Percentiles rank a stretch among this genome's conserved stretches.
phyloP scores from a whole-genome alignment of 225 moss, liverwort and hornwort genomes.

The Antitrichia curtipendula region DNA sequence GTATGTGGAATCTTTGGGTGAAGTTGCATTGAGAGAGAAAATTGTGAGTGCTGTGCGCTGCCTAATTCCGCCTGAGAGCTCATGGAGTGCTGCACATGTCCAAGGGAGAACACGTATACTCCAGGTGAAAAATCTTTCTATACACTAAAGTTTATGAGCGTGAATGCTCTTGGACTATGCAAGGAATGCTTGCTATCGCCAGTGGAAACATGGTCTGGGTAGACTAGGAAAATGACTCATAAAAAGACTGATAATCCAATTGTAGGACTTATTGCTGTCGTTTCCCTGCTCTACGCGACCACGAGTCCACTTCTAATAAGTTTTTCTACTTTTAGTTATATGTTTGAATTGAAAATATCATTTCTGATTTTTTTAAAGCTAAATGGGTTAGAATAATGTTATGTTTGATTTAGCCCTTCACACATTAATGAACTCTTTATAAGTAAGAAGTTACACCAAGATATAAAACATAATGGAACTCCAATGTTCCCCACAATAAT shows the following conservation, averaged over 20 bases:
- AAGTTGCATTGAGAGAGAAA: background rate
- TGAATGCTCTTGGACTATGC: background rate
- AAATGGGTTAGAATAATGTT: background rate
- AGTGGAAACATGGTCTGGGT: background rate
- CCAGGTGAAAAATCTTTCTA: background rate
- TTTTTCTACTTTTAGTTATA: background rate
- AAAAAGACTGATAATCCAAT: background rate
- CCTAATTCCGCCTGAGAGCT: background rate
- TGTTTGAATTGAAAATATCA: background rate
- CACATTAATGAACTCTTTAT: background rate
- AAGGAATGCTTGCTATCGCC: background rate
- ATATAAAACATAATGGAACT: background rate
- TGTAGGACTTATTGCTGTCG: background rate
- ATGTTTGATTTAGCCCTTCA: background rate
- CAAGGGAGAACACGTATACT: background rate
- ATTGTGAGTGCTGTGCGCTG: background rate
- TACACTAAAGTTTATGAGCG: background rate
- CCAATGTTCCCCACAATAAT: background rate
- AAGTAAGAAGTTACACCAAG: too few relatives aligned
- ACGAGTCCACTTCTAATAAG: too few relatives aligned
- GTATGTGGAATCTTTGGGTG: background rate
- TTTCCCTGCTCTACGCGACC: background rate
- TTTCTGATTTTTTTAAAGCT: fast-evolving
- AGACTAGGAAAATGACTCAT: background rate
- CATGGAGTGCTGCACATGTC: background rate